Conservation (phyloP, 2,329 filamentous ascomycete species). For the Hypoxylon sp. region DNA sequence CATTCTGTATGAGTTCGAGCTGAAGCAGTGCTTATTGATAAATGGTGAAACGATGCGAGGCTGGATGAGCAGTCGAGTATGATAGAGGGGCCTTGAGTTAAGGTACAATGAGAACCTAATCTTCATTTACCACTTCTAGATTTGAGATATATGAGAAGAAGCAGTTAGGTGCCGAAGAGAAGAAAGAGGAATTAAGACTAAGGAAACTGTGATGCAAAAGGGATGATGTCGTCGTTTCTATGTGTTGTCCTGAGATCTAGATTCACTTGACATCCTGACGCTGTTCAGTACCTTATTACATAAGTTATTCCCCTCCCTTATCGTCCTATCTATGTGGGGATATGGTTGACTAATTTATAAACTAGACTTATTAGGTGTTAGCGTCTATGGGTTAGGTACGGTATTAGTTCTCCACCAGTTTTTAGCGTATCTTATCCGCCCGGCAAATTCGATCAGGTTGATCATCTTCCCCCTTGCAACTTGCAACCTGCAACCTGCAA, state of each 20-base stretch:
- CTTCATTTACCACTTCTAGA: conserved; percentile 34
- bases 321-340: too few relatives aligned
- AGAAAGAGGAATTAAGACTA: too few relatives aligned
- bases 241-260: too few relatives aligned
- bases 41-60: conserved; percentile 19
- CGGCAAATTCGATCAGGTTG: conserved; percentile 15
- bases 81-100: conserved; percentile 23
- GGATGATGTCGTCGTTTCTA: background rate
- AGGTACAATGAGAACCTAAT: conserved; percentile 4
- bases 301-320: too few relatives aligned
- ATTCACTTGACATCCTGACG: too few relatives aligned
- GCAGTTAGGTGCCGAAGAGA: too few relatives aligned
- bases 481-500: conserved; percentile 1
- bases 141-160: too few relatives aligned
- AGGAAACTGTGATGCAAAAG: too few relatives aligned
- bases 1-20: conserved; percentile 51
- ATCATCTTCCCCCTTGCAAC: conserved; percentile 12
- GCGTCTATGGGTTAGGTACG: conserved; percentile 4
- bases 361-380: conserved; percentile 1
- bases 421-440: conserved; percentile 24
- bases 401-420: conserved; percentile 15
- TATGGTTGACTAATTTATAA: background rate
- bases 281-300: too few relatives aligned
- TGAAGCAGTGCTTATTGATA: conserved; percentile 27
- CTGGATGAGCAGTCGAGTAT: conserved; percentile 23